Evolutionary conservation across 2,329 filamentous ascomycete genomes (phyloP), one percentile per base, ranked within the genome.

Genomic region (Curvularia sp.): DNA sequence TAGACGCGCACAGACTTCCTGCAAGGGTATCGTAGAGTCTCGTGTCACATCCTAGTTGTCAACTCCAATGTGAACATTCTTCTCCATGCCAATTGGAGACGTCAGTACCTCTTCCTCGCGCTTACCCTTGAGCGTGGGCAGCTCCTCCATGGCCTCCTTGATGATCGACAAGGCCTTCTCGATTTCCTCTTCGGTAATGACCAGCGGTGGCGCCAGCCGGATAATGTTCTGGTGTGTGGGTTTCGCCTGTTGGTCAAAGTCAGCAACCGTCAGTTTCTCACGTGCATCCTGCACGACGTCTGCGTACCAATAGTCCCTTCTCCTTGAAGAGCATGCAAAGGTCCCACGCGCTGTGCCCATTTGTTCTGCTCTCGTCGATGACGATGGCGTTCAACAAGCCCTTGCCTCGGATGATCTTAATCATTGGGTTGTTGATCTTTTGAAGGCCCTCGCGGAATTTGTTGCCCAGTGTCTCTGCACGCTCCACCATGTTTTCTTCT

Each of bases 191-290:
- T 98, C 93, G 26, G 89, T 93, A 72, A 99, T 98, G 65, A 99
- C 93, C 54, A 99, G 83, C 20, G 95, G 95, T 47, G 95, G 95
- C n/a, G 95, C 95, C 62, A 99, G 89, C 57, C 95, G 91, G 76
- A 99, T 99, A 77, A 99, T 98, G 80, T 98, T 97, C 74, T 96
- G 89, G 79, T 99, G 95, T 6, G 95, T 99, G 30, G 95, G 95
- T 86, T 99, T 99, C 71, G 95, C 95, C 92, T 96, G 76, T 73
- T 59, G 47, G 42, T 48, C 43, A 48, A 55, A 52, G 63, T 77
- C 61, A 79, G 66, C 63, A 62, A 62, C 59, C 51, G 30, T 63
- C 62, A 60, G 60, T 41, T 58, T 58, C 64, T 67, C n/a, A 69
- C 56, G 62, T 78, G 76, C 42, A 74, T 72, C 65, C 79, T 77